Evolutionary conservation across 2,329 filamentous ascomycete species (phyloP), one percentile per base, ranked within the genome.

Genomic region (Trichoderma sp.): DNA sequence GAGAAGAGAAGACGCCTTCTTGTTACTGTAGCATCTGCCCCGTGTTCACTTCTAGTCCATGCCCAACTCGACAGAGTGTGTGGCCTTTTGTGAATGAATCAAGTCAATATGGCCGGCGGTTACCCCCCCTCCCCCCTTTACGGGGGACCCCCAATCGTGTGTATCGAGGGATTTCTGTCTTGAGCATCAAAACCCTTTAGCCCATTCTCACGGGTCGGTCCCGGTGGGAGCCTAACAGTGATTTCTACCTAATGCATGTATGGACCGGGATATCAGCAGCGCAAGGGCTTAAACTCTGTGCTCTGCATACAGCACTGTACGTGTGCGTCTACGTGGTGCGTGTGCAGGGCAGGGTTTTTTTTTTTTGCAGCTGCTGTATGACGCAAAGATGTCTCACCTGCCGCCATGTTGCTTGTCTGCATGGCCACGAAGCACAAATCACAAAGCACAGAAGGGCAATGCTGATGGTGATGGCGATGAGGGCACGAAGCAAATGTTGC

Each of bases 11-110:
- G 28, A 67, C 32, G 23, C 23, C 26, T 58, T 61, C 12, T 68
- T 34, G 36, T 34, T 61, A 36, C 53, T 26, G 68, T 70, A 71
- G 69, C 62, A 71, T 39, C 50, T 71, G 55, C 69, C 34, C 32
- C 39, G 47, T 65, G 59, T 47, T 71, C n/a, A 23, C 62, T 34
- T 34, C 26, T 17, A 47, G 20, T 32, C 53, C 53, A 59, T 65
- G 11, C 62, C 69, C 47, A 36, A 20, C 36, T 53, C 23, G 36
- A 65, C 28, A 20, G 61, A 30, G 36, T 65, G 43, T 34, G 36
- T 55, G 32, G 62, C 50, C 34, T 39, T 57, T 47, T 32, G 39
- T 11, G 11, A 13, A 43, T n/a, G 50, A 47, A 71, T 6, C 17
- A 26, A 32, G 23, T 55, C 17, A n/a, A 13, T 12, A 65, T 32